Evolutionary conservation across 768 basidiomycete genomes (phyloP).

Genomic region (Agrocybe pediades): DNA sequence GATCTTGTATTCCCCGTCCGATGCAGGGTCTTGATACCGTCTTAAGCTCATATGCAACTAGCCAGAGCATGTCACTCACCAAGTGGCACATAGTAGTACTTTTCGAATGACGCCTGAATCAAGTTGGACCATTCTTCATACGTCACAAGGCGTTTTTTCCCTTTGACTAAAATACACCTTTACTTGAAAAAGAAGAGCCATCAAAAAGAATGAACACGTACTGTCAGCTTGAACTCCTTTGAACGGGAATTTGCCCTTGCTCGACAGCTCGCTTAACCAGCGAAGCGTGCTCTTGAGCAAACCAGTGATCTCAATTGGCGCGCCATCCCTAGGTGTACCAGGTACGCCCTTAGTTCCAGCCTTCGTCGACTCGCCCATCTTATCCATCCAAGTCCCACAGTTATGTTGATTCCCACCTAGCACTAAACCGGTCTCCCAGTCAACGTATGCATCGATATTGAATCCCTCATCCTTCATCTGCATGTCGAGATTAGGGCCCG

Average conservation of each 20-base stretch:
- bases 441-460: slow-evolving; percentile 90
- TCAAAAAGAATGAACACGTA: slow-evolving; percentile 39
- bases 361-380: slow-evolving; percentile 92
- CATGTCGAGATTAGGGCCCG: slow-evolving; percentile 94
- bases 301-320: slow-evolving; percentile 95
- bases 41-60: background rate
- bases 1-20: slow-evolving; percentile 73
- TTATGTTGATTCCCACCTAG: slow-evolving; percentile 84
- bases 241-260: slow-evolving; percentile 78
- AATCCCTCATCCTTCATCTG: slow-evolving; percentile 96
- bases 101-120: slow-evolving; percentile 86
- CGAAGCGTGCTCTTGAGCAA: slow-evolving; percentile 89
- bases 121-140: slow-evolving; percentile 91
- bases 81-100: slow-evolving; percentile 84
- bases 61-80: slow-evolving; percentile 45
- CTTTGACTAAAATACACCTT: slow-evolving; percentile 56
- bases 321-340: slow-evolving; percentile 95
- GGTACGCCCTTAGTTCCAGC: slow-evolving; percentile 95
- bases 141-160: slow-evolving; percentile 67
- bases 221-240: slow-evolving; percentile 82
- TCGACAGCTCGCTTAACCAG: slow-evolving; percentile 78
- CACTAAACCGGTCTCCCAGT: slow-evolving; percentile 93
- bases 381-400: slow-evolving; percentile 98
- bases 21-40: slow-evolving; percentile 53
- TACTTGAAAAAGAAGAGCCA: background rate